These are phyloP conservation scores for Prunus salicina DNA, from an alignment of 306 rosid species.

Conservation along the genomic window DNA sequence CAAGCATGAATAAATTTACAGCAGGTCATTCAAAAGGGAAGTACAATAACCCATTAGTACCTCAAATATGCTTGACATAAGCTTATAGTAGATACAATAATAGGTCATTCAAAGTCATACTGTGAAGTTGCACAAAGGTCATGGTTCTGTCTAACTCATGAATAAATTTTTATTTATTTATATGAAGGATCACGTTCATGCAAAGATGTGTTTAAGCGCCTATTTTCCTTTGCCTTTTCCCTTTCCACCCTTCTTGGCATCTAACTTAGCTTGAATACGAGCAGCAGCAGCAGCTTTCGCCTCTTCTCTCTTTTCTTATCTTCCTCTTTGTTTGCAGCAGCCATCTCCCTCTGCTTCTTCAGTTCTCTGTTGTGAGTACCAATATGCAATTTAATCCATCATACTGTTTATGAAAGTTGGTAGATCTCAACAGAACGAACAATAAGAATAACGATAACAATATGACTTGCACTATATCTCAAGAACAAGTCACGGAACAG, in stretches of 20 bases:
- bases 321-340: slow-evolving; percentile 83
- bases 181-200: slow-evolving; percentile 8
- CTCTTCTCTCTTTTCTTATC: slow-evolving; percentile 87
- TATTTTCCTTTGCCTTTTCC: slow-evolving; percentile 87
- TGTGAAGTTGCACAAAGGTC: not conserved
- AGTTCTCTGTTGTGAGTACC: slow-evolving; percentile 51
- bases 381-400: slow-evolving; percentile 10
- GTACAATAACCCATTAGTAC: too few species aligned
- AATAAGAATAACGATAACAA: not conserved
- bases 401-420: slow-evolving; percentile 1
- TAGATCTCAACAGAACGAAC: not conserved
- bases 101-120: not conserved
- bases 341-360: slow-evolving; percentile 92
- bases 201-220: not conserved
- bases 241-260: slow-evolving; percentile 86
- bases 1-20: too few species aligned
- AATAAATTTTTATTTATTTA: not conserved
- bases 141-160: not conserved
- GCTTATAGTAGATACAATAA: too few species aligned
- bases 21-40: too few species aligned
- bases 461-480: not conserved
- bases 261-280: slow-evolving; percentile 91
- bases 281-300: slow-evolving; percentile 94
- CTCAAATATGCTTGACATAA: not conserved
- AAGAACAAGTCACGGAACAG: not conserved